These are phyloP conservation scores for Agaricus blazei DNA, from an alignment of 768 basidiomycete species.

Conservation along the genomic window DNA sequence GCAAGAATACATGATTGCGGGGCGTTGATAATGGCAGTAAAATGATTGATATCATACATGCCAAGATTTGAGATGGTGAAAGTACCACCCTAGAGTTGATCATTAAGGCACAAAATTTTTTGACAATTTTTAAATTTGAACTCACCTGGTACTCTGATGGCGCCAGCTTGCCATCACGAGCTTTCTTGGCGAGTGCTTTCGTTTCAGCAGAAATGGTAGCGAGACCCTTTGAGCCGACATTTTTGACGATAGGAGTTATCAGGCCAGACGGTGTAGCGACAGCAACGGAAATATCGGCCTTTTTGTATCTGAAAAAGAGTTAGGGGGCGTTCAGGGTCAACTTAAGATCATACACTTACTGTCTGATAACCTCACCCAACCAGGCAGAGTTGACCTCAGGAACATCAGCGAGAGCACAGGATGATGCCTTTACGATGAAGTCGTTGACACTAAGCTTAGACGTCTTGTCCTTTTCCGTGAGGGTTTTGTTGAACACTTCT, in stretches of 20 bases:
- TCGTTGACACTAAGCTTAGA: slow-evolving; percentile 97
- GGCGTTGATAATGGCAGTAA: slow-evolving; percentile 98
- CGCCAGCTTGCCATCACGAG: slow-evolving; percentile 92
- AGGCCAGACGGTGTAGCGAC: slow-evolving; percentile 94
- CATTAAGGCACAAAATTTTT: too few relatives aligned
- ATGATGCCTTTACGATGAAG: slow-evolving; percentile 93
- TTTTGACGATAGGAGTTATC: slow-evolving; percentile 96
- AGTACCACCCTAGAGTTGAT: slow-evolving; percentile 70
- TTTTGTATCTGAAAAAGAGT: slow-evolving; percentile 67
- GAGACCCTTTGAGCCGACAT: slow-evolving; percentile 89
- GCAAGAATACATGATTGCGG: slow-evolving; percentile 98
- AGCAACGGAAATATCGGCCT: slow-evolving; percentile 94
- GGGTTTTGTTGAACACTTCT: slow-evolving; percentile 90
- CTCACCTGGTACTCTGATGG: slow-evolving; percentile 93
- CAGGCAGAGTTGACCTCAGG: slow-evolving; percentile 98
- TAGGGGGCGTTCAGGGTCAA: neutral
- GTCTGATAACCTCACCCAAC: slow-evolving; percentile 93
- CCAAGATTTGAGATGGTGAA: slow-evolving; percentile 99
- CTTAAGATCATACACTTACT: slow-evolving; percentile 49
- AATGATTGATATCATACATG: slow-evolving; percentile 94
- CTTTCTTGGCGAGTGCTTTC: slow-evolving; percentile 90
- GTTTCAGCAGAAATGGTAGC: slow-evolving; percentile 89
- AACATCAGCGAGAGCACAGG: slow-evolving; percentile 88
- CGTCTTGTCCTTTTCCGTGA: slow-evolving; percentile 81
- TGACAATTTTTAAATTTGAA: neutral